Percentiles rank a stretch among this genome's conserved stretches.
Evolutionary conservation across 169 alveolate genomes (phyloP).

Genomic region (Besnoitia besnoiti): DNA sequence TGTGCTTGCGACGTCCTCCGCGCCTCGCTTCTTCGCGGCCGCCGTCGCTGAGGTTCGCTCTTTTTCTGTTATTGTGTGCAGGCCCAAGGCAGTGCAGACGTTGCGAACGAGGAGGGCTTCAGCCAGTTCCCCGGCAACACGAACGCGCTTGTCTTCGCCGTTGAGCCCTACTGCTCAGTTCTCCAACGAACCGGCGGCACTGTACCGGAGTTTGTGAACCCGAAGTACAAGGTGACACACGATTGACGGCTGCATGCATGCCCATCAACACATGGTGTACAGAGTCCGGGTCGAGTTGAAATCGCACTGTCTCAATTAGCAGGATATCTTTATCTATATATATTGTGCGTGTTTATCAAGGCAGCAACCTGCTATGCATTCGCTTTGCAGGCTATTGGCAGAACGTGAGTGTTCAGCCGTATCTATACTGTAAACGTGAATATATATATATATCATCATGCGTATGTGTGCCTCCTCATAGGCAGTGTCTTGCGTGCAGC

Average conservation of each 20-base stretch:
- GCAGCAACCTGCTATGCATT: not conserved
- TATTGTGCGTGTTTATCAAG: not conserved
- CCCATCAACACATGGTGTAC: no score
- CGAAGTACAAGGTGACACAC: conserved; percentile 85
- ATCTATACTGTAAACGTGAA: no score
- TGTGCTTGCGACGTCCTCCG: not conserved
- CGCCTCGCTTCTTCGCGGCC: no score
- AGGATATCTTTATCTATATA: no score
- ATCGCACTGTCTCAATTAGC: no score
- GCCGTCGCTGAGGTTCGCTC: no score
- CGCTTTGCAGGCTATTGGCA: no score
- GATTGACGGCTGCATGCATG: no score
- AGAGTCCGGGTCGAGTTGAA: no score
- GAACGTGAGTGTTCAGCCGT: no score
- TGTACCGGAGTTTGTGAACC: conserved; percentile 94
- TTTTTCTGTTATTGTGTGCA: conserved; percentile 27
- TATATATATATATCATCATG: no score
- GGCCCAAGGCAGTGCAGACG: conserved; percentile 78
- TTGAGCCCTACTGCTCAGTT: conserved; percentile 80
- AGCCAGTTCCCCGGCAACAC: conserved; percentile 91
- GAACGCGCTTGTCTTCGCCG: conserved; percentile 84
- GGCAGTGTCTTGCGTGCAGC: no score
- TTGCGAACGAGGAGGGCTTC: conserved; percentile 69
- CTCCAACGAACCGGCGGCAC: conserved; percentile 88
- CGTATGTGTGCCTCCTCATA: not conserved